Conservation (phyloP, 805 yeast species). For the Danielia reshetovae region DNA sequence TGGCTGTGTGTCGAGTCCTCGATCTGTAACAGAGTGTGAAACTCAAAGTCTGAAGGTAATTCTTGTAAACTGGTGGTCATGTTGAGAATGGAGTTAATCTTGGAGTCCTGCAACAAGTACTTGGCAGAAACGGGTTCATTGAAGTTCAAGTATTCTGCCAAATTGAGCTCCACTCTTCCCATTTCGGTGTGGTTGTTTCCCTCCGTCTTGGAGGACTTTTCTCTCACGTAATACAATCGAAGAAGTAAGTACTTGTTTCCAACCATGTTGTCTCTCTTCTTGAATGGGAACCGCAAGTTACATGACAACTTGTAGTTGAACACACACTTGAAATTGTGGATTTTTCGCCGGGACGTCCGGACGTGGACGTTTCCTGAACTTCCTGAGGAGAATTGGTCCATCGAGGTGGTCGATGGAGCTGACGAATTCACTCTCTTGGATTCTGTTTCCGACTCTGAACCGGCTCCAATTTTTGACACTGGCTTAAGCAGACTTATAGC, state of each 20-base stretch:
- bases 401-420: not conserved
- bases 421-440: not conserved
- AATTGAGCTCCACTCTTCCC: slow-evolving; percentile 65
- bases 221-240: slow-evolving; percentile 32
- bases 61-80: slow-evolving; percentile 52
- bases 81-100: slow-evolving; percentile 75
- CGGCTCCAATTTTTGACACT: slow-evolving; percentile 3
- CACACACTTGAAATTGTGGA: slow-evolving; percentile 38
- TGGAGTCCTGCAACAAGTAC: slow-evolving; percentile 71
- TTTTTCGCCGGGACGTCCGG: slow-evolving; percentile 27
- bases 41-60: slow-evolving; percentile 34
- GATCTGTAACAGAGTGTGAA: slow-evolving; percentile 40
- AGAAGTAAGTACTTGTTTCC: slow-evolving; percentile 41
- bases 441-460: not conserved
- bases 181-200: slow-evolving; percentile 37
- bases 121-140: slow-evolving; percentile 51
- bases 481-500: slow-evolving; percentile 12
- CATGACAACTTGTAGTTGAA: slow-evolving; percentile 32
- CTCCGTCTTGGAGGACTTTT: slow-evolving; percentile 18
- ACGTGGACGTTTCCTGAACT: slow-evolving; percentile 23
- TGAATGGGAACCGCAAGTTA: slow-evolving; percentile 39
- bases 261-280: slow-evolving; percentile 34
- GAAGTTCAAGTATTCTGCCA: slow-evolving; percentile 66
- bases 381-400: not conserved
- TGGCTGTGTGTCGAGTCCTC: slow-evolving; percentile 19